Evolutionary conservation across 2,329 filamentous ascomycete genomes (phyloP).

Genomic region (Epichloe typhina): DNA sequence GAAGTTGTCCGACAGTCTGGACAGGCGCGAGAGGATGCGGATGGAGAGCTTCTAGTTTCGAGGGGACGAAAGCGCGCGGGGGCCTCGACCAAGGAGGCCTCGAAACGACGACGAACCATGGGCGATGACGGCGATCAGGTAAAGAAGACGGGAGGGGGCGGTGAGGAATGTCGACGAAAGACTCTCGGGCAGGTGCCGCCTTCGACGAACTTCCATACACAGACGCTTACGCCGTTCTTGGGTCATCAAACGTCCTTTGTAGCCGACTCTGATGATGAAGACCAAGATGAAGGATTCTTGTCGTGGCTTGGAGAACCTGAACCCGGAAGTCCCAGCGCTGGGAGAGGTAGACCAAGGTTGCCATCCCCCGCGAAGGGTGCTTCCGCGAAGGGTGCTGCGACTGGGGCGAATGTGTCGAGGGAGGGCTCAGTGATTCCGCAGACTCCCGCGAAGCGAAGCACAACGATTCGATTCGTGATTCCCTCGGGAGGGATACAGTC

Average conservation of each 20-base stretch:
- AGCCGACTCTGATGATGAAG: conserved; percentile 25
- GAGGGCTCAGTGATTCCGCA: conserved; percentile 27
- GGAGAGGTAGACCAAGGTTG: conserved; percentile 3
- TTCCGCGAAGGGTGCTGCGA: neutral
- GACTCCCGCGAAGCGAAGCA: conserved; percentile 23
- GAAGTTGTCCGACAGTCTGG: neutral
- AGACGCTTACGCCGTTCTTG: conserved; percentile 29
- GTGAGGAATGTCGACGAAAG: conserved; percentile 14
- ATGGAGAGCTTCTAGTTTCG: conserved; percentile 13
- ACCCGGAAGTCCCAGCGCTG: conserved; percentile 15
- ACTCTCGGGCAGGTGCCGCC: conserved; percentile 18
- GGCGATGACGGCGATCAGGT: conserved; percentile 5
- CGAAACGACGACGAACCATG: conserved; percentile 1
- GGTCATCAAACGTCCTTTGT: conserved; percentile 16
- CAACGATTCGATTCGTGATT: conserved; percentile 23
- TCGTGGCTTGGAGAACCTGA: conserved; percentile 18
- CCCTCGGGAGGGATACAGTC: conserved; percentile 27
- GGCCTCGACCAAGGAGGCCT: neutral
- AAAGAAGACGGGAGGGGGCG: neutral
- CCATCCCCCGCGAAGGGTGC: neutral
- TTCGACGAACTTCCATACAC: conserved; percentile 24
- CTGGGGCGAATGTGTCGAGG: conserved; percentile 7
- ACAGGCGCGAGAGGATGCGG: conserved; percentile 3
- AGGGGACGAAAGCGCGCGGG: conserved; percentile 12
- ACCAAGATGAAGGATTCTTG: conserved; percentile 17